phyloP scores from a whole-genome alignment of 495 filamentous ascomycete genomes.

The Sporormia fimetaria region DNA sequence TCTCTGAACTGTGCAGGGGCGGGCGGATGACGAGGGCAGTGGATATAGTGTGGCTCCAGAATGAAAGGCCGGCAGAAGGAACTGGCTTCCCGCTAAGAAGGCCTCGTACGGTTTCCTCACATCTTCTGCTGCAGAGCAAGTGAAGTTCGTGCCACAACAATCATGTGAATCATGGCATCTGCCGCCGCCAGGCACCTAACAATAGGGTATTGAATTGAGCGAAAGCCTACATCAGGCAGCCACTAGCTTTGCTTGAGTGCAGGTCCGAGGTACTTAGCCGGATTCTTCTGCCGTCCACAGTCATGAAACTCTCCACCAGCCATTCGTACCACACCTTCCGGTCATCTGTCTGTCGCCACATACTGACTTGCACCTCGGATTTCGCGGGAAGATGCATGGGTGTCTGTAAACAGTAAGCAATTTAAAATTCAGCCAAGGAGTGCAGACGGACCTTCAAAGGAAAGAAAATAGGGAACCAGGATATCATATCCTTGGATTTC shows the following conservation, averaged over 20 bases:
- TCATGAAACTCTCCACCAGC: constrained; percentile 74
- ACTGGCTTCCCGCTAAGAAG: no score
- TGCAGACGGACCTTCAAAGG: constrained; percentile 67
- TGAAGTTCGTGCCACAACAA: no score
- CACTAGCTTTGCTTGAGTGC: constrained; percentile 80
- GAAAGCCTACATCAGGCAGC: constrained; percentile 76
- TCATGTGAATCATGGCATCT: no score
- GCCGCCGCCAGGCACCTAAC: no score
- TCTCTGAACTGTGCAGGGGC: no score
- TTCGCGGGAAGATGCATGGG: constrained; percentile 80
- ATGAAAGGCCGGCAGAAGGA: no score
- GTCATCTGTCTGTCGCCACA: constrained; percentile 92
- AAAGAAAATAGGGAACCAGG: constrained; percentile 98
- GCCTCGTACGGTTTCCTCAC: no score
- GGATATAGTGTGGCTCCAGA: no score
- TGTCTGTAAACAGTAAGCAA: constrained; percentile 42
- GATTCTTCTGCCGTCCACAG: constrained; percentile 49
- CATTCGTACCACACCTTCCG: constrained; percentile 98
- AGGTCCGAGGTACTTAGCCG: constrained; percentile 72
- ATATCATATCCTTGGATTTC: constrained; percentile 94
- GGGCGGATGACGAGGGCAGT: no score
- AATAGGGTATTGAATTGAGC: no score
- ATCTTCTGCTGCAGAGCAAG: no score
- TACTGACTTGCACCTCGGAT: constrained; percentile 74
- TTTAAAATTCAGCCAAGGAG: constrained; percentile 6